Conservation (phyloP, 805 yeast species). For the Candida piceae region DNA sequence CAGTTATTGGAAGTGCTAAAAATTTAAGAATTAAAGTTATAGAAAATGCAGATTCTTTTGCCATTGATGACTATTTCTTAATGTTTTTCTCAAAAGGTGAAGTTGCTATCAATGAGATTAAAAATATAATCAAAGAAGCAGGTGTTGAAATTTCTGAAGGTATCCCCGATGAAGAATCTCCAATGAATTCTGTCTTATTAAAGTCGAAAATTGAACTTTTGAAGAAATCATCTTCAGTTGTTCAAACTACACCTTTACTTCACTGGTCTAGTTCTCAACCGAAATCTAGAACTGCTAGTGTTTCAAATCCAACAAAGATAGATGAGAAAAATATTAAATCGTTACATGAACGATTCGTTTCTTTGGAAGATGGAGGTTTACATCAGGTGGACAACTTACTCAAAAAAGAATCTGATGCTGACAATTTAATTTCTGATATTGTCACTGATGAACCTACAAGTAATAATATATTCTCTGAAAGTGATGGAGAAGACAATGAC, state of each 20-base stretch:
- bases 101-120: constrained; percentile 36
- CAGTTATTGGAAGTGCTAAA: constrained; percentile 51
- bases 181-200: constrained; percentile 13
- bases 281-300: not conserved
- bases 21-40: constrained; percentile 58
- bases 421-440: not conserved
- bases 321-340: too few relatives aligned
- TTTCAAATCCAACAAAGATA: too few relatives aligned
- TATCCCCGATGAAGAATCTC: constrained; percentile 18
- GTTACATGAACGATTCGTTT: too few relatives aligned
- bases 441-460: too few relatives aligned
- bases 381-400: not conserved
- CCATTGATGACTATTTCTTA: constrained; percentile 65
- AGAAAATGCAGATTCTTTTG: constrained; percentile 47
- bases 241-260: constrained; percentile 17
- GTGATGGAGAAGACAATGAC: not conserved
- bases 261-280: not conserved
- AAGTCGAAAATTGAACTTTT: constrained; percentile 21
- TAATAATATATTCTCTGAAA: not conserved
- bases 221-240: constrained; percentile 21
- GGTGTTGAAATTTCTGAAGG: constrained; percentile 23
- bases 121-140: constrained; percentile 33
- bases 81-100: constrained; percentile 57
- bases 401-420: not conserved
- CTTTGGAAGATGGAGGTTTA: too few relatives aligned